phyloP scores from a whole-genome alignment of 495 filamentous ascomycete genomes.

The Neurospora sublineolata region DNA sequence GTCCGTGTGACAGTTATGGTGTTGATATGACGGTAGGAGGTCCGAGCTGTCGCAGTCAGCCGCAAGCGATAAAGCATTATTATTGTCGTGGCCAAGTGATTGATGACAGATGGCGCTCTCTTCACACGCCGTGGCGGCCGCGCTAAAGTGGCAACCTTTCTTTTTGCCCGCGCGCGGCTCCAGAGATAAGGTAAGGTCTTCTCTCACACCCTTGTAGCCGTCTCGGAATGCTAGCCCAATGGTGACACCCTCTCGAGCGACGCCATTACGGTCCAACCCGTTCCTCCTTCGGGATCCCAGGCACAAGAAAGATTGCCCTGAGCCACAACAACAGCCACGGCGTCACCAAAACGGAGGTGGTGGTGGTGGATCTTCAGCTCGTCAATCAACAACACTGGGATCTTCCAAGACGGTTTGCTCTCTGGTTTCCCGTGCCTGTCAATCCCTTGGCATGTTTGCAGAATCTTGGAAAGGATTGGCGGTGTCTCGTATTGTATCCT shows the following conservation, averaged over 20 bases:
- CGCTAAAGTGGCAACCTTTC: neutral
- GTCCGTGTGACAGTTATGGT: no score
- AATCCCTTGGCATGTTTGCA: neutral
- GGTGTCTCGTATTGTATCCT: neutral
- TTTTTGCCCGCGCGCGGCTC: neutral
- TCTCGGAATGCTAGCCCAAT: neutral
- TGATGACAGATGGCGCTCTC: neutral
- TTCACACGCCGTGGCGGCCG: neutral
- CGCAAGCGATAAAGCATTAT: neutral
- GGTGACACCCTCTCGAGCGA: neutral
- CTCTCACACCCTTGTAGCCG: neutral
- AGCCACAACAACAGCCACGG: neutral
- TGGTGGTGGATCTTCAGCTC: neutral
- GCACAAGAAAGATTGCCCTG: neutral
- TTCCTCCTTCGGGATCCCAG: neutral
- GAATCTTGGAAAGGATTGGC: neutral
- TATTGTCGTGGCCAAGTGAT: neutral
- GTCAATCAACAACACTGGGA: neutral
- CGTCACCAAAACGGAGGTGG: neutral
- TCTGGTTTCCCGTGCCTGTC: neutral
- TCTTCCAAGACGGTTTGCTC: neutral
- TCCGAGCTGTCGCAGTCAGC: neutral
- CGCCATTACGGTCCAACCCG: neutral
- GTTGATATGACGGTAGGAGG: neutral
- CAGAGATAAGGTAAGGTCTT: neutral